Evolutionary conservation across 1,284 basidiomycete species (phyloP).

Genomic region (Schizopora paradoxa): DNA sequence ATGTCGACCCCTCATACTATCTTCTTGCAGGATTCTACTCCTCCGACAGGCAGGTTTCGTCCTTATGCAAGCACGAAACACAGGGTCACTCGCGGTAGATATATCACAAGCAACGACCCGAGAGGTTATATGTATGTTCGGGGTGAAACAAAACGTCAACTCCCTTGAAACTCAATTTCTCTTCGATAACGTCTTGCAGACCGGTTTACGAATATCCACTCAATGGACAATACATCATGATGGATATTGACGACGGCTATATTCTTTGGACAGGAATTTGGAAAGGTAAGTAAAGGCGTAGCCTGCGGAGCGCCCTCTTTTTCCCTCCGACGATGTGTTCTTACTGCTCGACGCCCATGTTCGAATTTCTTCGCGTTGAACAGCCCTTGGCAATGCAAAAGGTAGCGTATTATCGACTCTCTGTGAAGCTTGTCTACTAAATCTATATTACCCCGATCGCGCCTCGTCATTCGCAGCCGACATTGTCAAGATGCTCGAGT

Average conservation of each 20-base stretch:
- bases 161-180: slow-evolving; percentile 11
- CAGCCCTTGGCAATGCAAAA: slow-evolving; percentile 81
- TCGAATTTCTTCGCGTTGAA: slow-evolving; percentile 3
- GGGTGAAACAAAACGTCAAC: neutral
- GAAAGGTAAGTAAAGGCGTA: slow-evolving; percentile 60
- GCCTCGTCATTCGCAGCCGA: slow-evolving; percentile 49
- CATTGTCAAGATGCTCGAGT: slow-evolving; percentile 86
- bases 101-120: slow-evolving; percentile 82
- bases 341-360: slow-evolving; percentile 5
- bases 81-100: slow-evolving; percentile 77
- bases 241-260: slow-evolving; percentile 86
- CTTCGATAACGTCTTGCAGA: slow-evolving; percentile 32
- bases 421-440: slow-evolving; percentile 13
- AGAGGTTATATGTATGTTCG: slow-evolving; percentile 70
- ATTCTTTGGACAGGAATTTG: slow-evolving; percentile 85
- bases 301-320: neutral
- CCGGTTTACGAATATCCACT: slow-evolving; percentile 84
- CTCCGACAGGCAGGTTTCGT: slow-evolving; percentile 57
- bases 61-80: slow-evolving; percentile 74
- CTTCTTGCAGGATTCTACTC: slow-evolving; percentile 42
- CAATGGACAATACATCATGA: slow-evolving; percentile 88
- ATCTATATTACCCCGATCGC: slow-evolving; percentile 3
- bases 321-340: slow-evolving; percentile 5
- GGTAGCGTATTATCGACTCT: slow-evolving; percentile 41
- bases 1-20: neutral